Evolutionary conservation across 2,329 filamentous ascomycete species (phyloP).

Genomic region (Colletotrichum sp.): DNA sequence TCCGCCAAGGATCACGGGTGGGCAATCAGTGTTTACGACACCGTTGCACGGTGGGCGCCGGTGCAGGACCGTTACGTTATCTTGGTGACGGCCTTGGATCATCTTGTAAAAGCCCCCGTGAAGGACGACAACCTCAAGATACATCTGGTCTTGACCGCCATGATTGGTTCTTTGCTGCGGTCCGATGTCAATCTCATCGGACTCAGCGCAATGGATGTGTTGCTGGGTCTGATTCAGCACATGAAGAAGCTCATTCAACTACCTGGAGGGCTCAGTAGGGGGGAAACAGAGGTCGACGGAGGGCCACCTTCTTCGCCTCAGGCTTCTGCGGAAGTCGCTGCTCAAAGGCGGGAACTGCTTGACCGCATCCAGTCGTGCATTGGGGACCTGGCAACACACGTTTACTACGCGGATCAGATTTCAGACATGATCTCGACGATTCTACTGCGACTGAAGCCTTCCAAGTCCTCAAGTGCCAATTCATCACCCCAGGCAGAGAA

Average conservation of each 20-base stretch:
- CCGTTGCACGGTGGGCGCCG: slow-evolving; percentile 85
- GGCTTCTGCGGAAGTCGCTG: slow-evolving; percentile 43
- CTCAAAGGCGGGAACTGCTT: slow-evolving; percentile 70
- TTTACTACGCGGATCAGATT: slow-evolving; percentile 97
- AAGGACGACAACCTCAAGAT: slow-evolving; percentile 74
- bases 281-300: slow-evolving; percentile 34
- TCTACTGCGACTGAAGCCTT: slow-evolving; percentile 77
- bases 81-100: slow-evolving; percentile 80
- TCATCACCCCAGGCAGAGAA: slow-evolving; percentile 53
- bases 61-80: slow-evolving; percentile 96
- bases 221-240: slow-evolving; percentile 84
- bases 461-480: slow-evolving; percentile 45
- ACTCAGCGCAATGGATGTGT: slow-evolving; percentile 92
- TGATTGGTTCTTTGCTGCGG: slow-evolving; percentile 82
- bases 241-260: slow-evolving; percentile 79
- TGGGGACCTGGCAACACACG: slow-evolving; percentile 88
- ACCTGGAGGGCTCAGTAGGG: slow-evolving; percentile 41
- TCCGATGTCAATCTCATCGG: slow-evolving; percentile 95
- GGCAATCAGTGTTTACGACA: slow-evolving; percentile 81
- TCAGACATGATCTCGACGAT: slow-evolving; percentile 91
- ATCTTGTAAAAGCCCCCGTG: slow-evolving; percentile 70
- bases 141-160: slow-evolving; percentile 76
- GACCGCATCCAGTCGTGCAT: slow-evolving; percentile 75
- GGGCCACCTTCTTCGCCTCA: slow-evolving; percentile 28
- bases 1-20: slow-evolving; percentile 65